Conservation (phyloP, 495 filamentous ascomycete genomes). For the Penicillium paxilli region DNA sequence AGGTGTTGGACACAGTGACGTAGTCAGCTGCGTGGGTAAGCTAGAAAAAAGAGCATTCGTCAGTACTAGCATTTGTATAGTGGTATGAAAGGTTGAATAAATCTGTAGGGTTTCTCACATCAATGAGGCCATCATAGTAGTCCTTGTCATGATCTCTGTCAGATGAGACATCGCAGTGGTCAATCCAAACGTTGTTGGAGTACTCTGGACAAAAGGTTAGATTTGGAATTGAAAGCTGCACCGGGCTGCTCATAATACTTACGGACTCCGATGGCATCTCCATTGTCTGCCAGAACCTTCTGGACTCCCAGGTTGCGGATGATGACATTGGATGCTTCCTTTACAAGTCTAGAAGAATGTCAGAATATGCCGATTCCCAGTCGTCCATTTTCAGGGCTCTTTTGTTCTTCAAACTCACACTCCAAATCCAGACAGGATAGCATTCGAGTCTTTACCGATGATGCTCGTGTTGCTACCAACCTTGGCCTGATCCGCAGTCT, state of each 20-base stretch:
- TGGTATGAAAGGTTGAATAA: too few relatives aligned
- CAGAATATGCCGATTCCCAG: too few relatives aligned
- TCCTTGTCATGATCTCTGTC: conserved; percentile 59
- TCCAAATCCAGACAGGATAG: conserved; percentile 33
- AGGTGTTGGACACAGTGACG: conserved; percentile 52
- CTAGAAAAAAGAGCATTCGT: conserved; percentile 12
- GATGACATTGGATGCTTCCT: conserved; percentile 57
- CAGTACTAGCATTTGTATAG: too few relatives aligned
- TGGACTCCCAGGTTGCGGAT: conserved; percentile 61
- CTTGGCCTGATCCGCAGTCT: conserved; percentile 40
- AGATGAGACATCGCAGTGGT: conserved; percentile 66
- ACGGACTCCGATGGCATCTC: conserved; percentile 61
- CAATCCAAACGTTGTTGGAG: conserved; percentile 65
- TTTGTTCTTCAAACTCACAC: conserved; percentile 26
- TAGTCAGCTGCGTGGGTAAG: conserved; percentile 50
- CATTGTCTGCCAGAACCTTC: conserved; percentile 57
- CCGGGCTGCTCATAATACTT: conserved; percentile 19
- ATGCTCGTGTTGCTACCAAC: conserved; percentile 58
- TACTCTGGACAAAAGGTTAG: conserved; percentile 24
- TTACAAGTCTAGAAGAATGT: conserved; percentile 45
- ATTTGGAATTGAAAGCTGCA: neutral
- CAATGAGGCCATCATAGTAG: conserved; percentile 68
- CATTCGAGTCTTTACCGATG: conserved; percentile 41
- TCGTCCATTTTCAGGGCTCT: too few relatives aligned
- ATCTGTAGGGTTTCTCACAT: conserved; percentile 37